These are phyloP conservation scores for Leishmania aethiopica DNA, from an alignment of 208 protist species.

Conservation along the genomic window DNA sequence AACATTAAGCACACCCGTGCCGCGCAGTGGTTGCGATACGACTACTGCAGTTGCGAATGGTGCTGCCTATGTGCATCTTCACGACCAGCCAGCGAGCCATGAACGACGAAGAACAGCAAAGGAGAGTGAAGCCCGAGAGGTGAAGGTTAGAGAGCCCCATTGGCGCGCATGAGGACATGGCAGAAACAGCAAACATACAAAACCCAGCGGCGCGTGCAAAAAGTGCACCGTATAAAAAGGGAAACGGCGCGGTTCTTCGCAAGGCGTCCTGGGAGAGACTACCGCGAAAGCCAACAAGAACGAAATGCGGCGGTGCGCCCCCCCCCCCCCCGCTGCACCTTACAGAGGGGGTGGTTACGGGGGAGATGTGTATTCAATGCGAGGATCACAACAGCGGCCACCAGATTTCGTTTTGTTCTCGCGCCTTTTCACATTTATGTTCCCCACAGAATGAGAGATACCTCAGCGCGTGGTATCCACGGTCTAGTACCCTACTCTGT, in stretches of 20 bases:
- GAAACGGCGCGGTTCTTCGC: neutral
- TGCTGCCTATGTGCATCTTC: neutral
- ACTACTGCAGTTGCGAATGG: neutral
- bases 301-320: neutral
- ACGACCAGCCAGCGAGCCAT: neutral
- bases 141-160: neutral
- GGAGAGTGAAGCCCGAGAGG: neutral
- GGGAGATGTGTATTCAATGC: neutral
- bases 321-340: neutral
- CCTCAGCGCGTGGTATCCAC: neutral
- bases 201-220: neutral
- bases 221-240: neutral
- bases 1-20: neutral
- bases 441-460: neutral
- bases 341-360: neutral
- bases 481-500: neutral
- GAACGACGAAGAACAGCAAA: neutral
- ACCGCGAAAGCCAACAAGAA: neutral
- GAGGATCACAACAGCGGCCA: neutral
- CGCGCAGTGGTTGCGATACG: neutral
- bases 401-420: neutral
- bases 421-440: neutral
- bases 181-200: neutral
- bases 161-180: neutral
- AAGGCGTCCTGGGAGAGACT: neutral